These are phyloP conservation scores for Aspergillus sp. DNA, from an alignment of 2,329 filamentous ascomycete genomes.

Conservation along the genomic window DNA sequence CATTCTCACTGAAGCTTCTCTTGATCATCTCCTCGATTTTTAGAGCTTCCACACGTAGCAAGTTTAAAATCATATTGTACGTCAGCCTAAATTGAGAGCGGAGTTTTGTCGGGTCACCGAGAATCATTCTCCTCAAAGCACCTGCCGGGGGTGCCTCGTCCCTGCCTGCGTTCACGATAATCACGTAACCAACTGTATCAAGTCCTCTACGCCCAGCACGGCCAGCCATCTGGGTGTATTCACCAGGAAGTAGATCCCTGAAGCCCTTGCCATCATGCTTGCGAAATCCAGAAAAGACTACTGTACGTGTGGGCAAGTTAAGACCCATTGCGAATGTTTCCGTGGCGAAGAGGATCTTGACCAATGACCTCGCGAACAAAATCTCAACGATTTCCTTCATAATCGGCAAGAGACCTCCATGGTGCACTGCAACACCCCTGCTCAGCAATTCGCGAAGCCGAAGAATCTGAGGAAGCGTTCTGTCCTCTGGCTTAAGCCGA, in stretches of 20 bases:
- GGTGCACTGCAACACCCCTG: conserved; percentile 89
- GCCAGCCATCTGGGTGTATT: conserved; percentile 98
- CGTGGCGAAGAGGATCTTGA: conserved; percentile 94
- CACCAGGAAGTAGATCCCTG: conserved; percentile 81
- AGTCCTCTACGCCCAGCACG: conserved; percentile 87
- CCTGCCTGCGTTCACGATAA: conserved; percentile 72
- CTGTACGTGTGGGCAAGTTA: conserved; percentile 88
- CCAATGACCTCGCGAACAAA: conserved; percentile 84
- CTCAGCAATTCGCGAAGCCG: conserved; percentile 75
- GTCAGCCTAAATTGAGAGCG: conserved; percentile 93
- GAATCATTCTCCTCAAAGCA: conserved; percentile 83
- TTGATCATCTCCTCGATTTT: conserved; percentile 99
- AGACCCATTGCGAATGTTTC: conserved; percentile 99
- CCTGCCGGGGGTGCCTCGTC: conserved; percentile 83
- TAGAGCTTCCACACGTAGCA: conserved; percentile 86
- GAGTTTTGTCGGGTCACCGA: conserved; percentile 90
- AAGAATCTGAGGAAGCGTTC: conserved; percentile 83
- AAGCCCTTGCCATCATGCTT: conserved; percentile 94
- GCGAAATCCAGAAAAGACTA: conserved; percentile 93
- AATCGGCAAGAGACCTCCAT: conserved; percentile 87
- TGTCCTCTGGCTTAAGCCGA: conserved; percentile 80
- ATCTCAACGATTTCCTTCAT: conserved; percentile 98
- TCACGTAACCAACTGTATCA: conserved; percentile 86
- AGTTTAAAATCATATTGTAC: conserved; percentile 98
- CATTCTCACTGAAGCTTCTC: conserved; percentile 96